Evolutionary conservation across 2,329 filamentous ascomycete species (phyloP).

Genomic region (Geosmithia putterillii): DNA sequence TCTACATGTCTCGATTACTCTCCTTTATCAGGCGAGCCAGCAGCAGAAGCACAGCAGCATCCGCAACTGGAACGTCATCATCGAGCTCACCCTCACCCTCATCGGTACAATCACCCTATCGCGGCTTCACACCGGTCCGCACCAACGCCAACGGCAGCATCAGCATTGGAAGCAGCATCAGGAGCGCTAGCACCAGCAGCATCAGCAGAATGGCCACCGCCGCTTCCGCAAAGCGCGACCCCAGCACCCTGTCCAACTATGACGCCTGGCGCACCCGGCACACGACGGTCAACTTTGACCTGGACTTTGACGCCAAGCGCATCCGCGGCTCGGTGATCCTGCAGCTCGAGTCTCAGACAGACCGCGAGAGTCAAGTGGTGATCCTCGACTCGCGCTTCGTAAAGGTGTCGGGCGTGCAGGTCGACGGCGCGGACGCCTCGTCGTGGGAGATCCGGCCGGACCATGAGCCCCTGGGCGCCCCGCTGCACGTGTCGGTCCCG

Average conservation of each 20-base stretch:
- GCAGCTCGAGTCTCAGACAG: constrained; percentile 63
- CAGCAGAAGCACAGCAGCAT: not conserved
- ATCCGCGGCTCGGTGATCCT: constrained; percentile 68
- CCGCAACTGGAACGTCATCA: not conserved
- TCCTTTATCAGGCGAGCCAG: constrained; percentile 1
- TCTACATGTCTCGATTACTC: constrained; percentile 2
- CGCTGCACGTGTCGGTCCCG: constrained; percentile 53
- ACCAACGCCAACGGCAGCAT: too few relatives aligned
- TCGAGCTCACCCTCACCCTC: not conserved
- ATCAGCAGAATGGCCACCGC: constrained; percentile 2
- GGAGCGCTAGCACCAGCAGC: too few relatives aligned
- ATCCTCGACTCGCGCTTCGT: constrained; percentile 82
- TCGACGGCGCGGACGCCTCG: constrained; percentile 45
- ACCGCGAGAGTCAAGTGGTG: constrained; percentile 62
- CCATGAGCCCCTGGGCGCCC: constrained; percentile 61
- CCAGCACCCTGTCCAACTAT: constrained; percentile 88
- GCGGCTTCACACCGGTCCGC: constrained; percentile 2
- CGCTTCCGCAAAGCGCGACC: constrained; percentile 67
- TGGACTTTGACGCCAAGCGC: constrained; percentile 71
- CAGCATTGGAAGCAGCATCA: too few relatives aligned
- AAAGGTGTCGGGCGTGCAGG: constrained; percentile 56
- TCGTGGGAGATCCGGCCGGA: constrained; percentile 61
- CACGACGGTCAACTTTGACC: constrained; percentile 66
- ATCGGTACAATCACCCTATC: too few relatives aligned
- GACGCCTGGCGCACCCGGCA: constrained; percentile 76